Evolutionary conservation across 2,329 filamentous ascomycete genomes (phyloP), one percentile per base, ranked within the genome.

Genomic region (Scleromitrula shiraiana): DNA sequence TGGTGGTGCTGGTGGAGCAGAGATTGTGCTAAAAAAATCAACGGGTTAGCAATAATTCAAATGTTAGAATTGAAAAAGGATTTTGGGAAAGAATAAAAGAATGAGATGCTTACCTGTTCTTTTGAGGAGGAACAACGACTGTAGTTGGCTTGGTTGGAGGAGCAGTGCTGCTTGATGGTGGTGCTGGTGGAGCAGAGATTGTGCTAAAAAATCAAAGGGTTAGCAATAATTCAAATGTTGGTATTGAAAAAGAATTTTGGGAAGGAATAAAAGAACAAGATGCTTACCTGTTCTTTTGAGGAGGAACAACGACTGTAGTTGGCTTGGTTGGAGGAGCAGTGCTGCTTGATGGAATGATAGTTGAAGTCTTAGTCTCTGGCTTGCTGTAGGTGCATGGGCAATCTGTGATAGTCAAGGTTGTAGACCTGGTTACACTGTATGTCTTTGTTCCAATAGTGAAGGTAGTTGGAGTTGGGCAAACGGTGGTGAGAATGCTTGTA

Each of bases 351-450:
- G 38, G 15, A n/a, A 8, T 50, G 15, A 12, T 32, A 14, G 50
- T 50, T 19, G 41, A 23, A 20, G 46, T 23, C 33, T 19, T 27
- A 7, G 35, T 40, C 29, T 35, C 41, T 22, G 50, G 48, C 32
- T 53, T 46, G 35, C 44, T 52, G 27, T 44, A 29, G 30, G 59
- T 73, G 67, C 67, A 73, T 33, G 70, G 67, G 60, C 71, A 72
- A 59, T 69, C 60, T 51, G 67, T 69, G 59, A 74, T 64, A 57
- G 71, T 74, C 60, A 74, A 58, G 47, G 68, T 68, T 46, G 69
- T 68, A 41, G 69, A 75, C 69, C 75, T 69, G 56, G 80, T 81
- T 68, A 88, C 72, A 58, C 77, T 83, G 64, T 71, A 70, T 52
- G 72, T 74, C 50, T 66, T 57, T 50, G 61, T 62, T 50, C 64